phyloP scores from a whole-genome alignment of 768 basidiomycete species.

The Podaxis sp. region DNA sequence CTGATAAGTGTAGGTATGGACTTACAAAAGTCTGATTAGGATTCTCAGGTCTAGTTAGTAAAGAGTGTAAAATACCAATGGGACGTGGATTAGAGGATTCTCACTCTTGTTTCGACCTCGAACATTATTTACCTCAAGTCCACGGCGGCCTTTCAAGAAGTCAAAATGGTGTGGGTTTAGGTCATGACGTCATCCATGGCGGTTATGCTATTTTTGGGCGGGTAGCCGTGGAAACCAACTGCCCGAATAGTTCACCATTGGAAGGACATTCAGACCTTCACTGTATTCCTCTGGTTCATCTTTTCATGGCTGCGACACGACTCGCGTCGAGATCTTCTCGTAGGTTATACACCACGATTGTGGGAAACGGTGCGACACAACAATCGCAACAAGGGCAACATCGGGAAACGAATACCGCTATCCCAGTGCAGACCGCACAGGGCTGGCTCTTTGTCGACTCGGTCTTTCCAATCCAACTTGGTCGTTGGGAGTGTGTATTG shows the following conservation, averaged over 20 bases:
- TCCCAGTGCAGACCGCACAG: conserved; percentile 20
- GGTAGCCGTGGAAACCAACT: not conserved
- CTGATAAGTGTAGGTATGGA: too few species aligned
- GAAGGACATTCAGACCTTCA: not conserved
- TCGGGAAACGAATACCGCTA: not conserved
- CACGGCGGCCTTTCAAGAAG: too few species aligned
- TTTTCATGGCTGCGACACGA: conserved; percentile 3
- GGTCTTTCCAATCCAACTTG: conserved; percentile 74
- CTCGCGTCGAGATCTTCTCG: not conserved
- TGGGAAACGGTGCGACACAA: not conserved
- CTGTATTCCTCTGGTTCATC: not conserved
- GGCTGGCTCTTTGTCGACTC: conserved; percentile 76
- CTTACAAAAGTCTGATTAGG: too few species aligned
- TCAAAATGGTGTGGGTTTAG: too few species aligned
- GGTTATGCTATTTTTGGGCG: too few species aligned
- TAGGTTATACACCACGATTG: not conserved
- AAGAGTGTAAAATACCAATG: too few species aligned
- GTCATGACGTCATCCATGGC: too few species aligned
- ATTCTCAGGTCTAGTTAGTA: too few species aligned
- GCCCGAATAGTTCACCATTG: not conserved
- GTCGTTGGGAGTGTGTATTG: conserved; percentile 66
- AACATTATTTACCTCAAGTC: too few species aligned
- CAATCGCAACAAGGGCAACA: not conserved
- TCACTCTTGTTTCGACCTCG: too few species aligned
- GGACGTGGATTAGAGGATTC: too few species aligned